These are phyloP conservation scores for Tephrocybe sp. DNA, from an alignment of 768 basidiomycete genomes.

Conservation along the genomic window DNA sequence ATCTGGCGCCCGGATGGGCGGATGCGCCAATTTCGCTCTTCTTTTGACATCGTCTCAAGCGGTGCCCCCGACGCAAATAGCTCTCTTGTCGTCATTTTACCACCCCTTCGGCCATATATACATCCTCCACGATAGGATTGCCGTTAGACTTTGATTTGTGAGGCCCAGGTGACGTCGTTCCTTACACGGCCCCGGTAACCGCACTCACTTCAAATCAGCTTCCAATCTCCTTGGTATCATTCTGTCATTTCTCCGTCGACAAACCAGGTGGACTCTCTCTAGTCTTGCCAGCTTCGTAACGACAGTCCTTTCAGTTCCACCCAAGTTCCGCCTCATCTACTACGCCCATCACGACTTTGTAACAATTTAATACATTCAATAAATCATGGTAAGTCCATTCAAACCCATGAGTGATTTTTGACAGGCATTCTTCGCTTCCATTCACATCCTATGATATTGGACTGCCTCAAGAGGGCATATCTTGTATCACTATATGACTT, in stretches of 20 bases:
- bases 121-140: not conserved
- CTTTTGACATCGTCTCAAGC: slow-evolving; percentile 3
- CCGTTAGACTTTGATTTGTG: not conserved
- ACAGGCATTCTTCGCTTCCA: slow-evolving; percentile 3
- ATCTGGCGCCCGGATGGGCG: not conserved
- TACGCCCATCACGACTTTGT: slow-evolving; percentile 6
- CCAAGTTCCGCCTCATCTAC: not conserved
- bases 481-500: slow-evolving; percentile 5
- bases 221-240: slow-evolving; percentile 10
- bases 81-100: not conserved
- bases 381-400: slow-evolving; percentile 18
- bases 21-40: not conserved
- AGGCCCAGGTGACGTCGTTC: not conserved
- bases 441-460: not conserved
- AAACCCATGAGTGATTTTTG: not conserved
- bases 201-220: slow-evolving; percentile 9
- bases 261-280: not conserved
- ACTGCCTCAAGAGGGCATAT: not conserved
- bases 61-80: not conserved
- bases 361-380: slow-evolving; percentile 6
- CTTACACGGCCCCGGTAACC: not conserved
- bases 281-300: not conserved
- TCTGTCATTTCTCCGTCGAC: slow-evolving; percentile 5
- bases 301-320: not conserved
- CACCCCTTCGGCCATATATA: not conserved